phyloP scores from a whole-genome alignment of 2,329 filamentous ascomycete species.

The Daldinia eschscholtzii region DNA sequence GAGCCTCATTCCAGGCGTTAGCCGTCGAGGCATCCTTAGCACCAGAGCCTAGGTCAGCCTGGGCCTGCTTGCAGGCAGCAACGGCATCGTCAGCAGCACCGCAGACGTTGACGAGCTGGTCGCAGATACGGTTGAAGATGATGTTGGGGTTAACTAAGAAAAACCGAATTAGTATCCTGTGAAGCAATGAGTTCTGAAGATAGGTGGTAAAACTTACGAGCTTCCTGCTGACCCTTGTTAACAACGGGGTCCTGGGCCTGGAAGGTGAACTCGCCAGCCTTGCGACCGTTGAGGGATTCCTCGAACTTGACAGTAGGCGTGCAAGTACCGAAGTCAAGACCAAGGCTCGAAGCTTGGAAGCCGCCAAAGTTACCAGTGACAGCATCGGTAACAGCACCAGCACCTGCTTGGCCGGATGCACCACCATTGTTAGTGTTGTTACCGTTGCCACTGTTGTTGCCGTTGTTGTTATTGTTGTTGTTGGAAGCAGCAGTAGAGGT shows the following conservation, averaged over 20 bases:
- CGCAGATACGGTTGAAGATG: conserved; percentile 79
- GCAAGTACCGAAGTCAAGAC: conserved; percentile 66
- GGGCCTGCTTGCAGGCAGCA: conserved; percentile 64
- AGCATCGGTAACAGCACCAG: conserved; percentile 51
- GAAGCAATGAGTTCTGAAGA: background rate
- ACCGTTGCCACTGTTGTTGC: too few relatives aligned
- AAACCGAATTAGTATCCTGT: background rate
- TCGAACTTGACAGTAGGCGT: conserved; percentile 71
- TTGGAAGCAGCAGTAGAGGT: conserved; percentile 38
- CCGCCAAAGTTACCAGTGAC: conserved; percentile 53
- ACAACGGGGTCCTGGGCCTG: conserved; percentile 73
- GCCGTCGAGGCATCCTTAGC: conserved; percentile 56
- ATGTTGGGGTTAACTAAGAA: conserved; percentile 73
- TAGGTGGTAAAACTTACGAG: conserved; percentile 49
- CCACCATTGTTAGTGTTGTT: conserved; percentile 37
- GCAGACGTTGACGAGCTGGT: conserved; percentile 77
- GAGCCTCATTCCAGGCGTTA: conserved; percentile 57
- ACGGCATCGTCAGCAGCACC: conserved; percentile 71
- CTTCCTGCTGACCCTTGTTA: conserved; percentile 73
- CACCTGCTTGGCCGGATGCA: conserved; percentile 44
- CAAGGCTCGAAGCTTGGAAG: conserved; percentile 50
- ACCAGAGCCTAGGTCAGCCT: conserved; percentile 55
- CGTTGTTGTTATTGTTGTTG: conserved; percentile 15
- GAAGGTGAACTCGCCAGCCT: conserved; percentile 74
- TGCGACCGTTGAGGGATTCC: conserved; percentile 68